phyloP scores from a whole-genome alignment of 1,139 yeast species.

The Taphrina pruni region DNA sequence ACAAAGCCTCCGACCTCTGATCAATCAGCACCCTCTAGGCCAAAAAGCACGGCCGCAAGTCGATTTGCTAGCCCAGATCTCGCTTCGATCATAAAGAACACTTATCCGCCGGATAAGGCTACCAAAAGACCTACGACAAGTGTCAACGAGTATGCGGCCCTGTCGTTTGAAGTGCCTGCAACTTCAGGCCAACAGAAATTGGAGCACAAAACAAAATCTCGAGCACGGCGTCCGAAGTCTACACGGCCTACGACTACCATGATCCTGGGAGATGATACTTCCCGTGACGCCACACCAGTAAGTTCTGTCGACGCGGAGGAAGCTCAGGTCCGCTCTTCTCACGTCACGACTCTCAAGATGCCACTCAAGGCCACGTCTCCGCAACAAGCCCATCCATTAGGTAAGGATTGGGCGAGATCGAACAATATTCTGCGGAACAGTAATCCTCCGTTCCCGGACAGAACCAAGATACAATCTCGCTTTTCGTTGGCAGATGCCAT shows the following conservation, averaged over 20 bases:
- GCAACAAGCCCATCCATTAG: too few relatives aligned
- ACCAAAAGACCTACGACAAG: background rate
- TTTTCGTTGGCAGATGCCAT: too few relatives aligned
- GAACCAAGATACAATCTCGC: too few relatives aligned
- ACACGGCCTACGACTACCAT: conserved; percentile 9
- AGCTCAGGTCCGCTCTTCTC: too few relatives aligned
- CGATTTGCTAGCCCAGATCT: conserved; percentile 10
- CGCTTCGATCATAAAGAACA: background rate
- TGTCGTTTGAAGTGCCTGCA: background rate
- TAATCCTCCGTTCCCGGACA: too few relatives aligned
- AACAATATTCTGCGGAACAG: too few relatives aligned
- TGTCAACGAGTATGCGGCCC: background rate
- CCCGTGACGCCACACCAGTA: background rate
- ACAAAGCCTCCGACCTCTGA: too few relatives aligned
- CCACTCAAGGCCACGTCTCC: too few relatives aligned
- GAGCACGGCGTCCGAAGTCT: conserved; percentile 16
- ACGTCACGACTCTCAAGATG: too few relatives aligned
- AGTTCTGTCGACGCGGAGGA: too few relatives aligned
- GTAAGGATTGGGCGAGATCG: too few relatives aligned
- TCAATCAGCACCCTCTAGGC: background rate
- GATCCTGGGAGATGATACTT: background rate
- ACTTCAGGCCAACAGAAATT: background rate
- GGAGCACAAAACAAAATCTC: conserved; percentile 31
- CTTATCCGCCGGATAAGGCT: background rate
- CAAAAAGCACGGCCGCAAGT: background rate